Percentiles rank a stretch among this genome's conserved stretches.
Evolutionary conservation across 257 asterid genomes (phyloP).

Genomic region (Gardenia jasminoides): DNA sequence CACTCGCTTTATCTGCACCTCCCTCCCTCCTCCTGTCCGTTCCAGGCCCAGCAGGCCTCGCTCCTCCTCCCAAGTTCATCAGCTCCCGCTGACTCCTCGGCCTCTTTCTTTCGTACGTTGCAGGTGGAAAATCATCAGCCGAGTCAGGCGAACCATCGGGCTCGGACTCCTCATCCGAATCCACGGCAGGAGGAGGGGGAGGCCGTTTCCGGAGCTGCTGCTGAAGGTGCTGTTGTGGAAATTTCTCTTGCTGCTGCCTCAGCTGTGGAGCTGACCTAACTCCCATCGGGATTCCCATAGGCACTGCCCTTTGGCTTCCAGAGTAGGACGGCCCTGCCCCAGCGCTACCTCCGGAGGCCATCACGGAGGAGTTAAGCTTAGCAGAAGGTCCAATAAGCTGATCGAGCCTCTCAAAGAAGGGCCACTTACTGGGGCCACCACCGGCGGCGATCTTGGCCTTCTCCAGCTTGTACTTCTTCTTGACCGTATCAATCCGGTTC

Average conservation of each 20-base stretch:
- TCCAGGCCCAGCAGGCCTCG: background rate
- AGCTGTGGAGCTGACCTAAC: slow-evolving; percentile 34
- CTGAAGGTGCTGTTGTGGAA: slow-evolving; percentile 8
- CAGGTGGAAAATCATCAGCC: slow-evolving; percentile 63
- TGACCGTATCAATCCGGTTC: slow-evolving; percentile 86
- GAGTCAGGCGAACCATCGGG: slow-evolving; percentile 54
- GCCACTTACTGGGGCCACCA: slow-evolving; percentile 70
- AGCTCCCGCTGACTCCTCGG: slow-evolving; percentile 33
- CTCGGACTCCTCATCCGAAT: slow-evolving; percentile 50
- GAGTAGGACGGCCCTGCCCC: slow-evolving; percentile 2
- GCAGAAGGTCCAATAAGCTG: slow-evolving; percentile 59
- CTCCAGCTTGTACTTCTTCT: slow-evolving; percentile 87
- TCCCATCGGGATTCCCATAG: slow-evolving; percentile 48
- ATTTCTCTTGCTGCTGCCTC: slow-evolving; percentile 22
- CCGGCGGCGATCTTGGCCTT: slow-evolving; percentile 68
- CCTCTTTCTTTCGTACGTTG: slow-evolving; percentile 41
- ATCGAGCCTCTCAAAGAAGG: slow-evolving; percentile 56
- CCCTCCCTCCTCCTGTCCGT: slow-evolving; percentile 3
- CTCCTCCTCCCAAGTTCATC: background rate
- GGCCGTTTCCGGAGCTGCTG: slow-evolving; percentile 32
- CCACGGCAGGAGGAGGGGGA: slow-evolving; percentile 24
- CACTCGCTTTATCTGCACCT: slow-evolving; percentile 21
- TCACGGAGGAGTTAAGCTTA: slow-evolving; percentile 21
- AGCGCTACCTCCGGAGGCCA: slow-evolving; percentile 17
- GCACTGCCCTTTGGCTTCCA: slow-evolving; percentile 27